A percentile compares a stretch with the other conserved stretches of the same genome.
These are phyloP conservation scores for Cladochytrium replicatum DNA, from an alignment of 192 early-diverging fungal genomes.

Conservation along the genomic window DNA sequence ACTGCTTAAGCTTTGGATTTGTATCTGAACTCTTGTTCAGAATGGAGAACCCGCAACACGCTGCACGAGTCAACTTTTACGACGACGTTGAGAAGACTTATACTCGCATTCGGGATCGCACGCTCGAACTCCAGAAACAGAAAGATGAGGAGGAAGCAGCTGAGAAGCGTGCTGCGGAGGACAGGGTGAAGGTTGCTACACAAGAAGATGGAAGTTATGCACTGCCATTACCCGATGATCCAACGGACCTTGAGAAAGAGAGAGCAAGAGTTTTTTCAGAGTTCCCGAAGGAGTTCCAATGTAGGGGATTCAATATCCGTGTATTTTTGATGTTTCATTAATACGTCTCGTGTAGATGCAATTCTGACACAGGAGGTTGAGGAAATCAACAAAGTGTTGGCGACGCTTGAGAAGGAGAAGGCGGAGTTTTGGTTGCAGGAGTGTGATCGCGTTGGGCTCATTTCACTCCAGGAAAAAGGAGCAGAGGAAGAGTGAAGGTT, in stretches of 20 bases:
- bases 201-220: slow-evolving; percentile 62
- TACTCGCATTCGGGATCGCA: slow-evolving; percentile 66
- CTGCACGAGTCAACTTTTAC: slow-evolving; percentile 67
- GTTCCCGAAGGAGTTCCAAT: slow-evolving; percentile 60
- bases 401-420: slow-evolving; percentile 53
- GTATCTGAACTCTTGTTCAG: slow-evolving; percentile 21
- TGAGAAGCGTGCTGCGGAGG: slow-evolving; percentile 25
- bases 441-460: slow-evolving; percentile 64
- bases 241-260: slow-evolving; percentile 43
- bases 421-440: slow-evolving; percentile 67
- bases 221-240: slow-evolving; percentile 53
- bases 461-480: slow-evolving; percentile 28
- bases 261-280: slow-evolving; percentile 57
- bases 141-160: slow-evolving; percentile 26
- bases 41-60: slow-evolving; percentile 34
- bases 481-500: slow-evolving; percentile 13
- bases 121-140: slow-evolving; percentile 51
- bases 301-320: too few relatives aligned
- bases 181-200: slow-evolving; percentile 64
- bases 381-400: slow-evolving; percentile 73
- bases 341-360: too few relatives aligned
- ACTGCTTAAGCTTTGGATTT: too few relatives aligned
- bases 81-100: slow-evolving; percentile 82
- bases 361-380: slow-evolving; percentile 67
- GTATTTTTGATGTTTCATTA: background rate